Percentiles rank a stretch among this genome's conserved stretches.
phyloP scores from a whole-genome alignment of 805 yeast genomes.

The Middelhovenomyces tepae region DNA sequence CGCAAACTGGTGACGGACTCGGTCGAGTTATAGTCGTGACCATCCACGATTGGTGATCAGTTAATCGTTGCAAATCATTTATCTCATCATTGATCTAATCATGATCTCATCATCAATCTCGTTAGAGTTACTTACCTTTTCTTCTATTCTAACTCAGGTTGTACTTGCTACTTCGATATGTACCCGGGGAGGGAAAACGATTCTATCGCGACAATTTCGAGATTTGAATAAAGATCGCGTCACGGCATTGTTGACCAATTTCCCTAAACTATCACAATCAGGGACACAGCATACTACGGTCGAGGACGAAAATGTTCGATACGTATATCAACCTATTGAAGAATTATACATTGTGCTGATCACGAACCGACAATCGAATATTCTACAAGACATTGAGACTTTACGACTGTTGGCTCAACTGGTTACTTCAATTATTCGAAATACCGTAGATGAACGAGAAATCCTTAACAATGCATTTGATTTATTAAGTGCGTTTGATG shows the following conservation, averaged over 20 bases:
- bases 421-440: slow-evolving; percentile 60
- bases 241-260: slow-evolving; percentile 73
- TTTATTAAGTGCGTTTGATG: slow-evolving; percentile 86
- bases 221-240: slow-evolving; percentile 80
- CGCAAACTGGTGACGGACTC: too few relatives aligned
- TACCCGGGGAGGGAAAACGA: slow-evolving; percentile 86
- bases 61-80: too few relatives aligned
- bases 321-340: slow-evolving; percentile 92
- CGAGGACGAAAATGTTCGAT: slow-evolving; percentile 86
- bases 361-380: slow-evolving; percentile 85
- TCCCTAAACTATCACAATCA: slow-evolving; percentile 69
- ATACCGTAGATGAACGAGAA: slow-evolving; percentile 69
- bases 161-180: slow-evolving; percentile 85
- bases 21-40: too few relatives aligned
- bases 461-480: slow-evolving; percentile 80
- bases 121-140: neutral
- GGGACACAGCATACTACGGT: slow-evolving; percentile 84
- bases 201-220: slow-evolving; percentile 84
- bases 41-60: too few relatives aligned
- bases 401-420: slow-evolving; percentile 77
- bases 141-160: slow-evolving; percentile 18
- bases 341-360: slow-evolving; percentile 84
- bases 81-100: too few relatives aligned
- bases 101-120: neutral
- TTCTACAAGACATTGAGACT: slow-evolving; percentile 89